A percentile compares a stretch with the other conserved stretches of the same genome.
Evolutionary conservation across 2,329 filamentous ascomycete genomes (phyloP).

Genomic region (Trichothecium roseum): DNA sequence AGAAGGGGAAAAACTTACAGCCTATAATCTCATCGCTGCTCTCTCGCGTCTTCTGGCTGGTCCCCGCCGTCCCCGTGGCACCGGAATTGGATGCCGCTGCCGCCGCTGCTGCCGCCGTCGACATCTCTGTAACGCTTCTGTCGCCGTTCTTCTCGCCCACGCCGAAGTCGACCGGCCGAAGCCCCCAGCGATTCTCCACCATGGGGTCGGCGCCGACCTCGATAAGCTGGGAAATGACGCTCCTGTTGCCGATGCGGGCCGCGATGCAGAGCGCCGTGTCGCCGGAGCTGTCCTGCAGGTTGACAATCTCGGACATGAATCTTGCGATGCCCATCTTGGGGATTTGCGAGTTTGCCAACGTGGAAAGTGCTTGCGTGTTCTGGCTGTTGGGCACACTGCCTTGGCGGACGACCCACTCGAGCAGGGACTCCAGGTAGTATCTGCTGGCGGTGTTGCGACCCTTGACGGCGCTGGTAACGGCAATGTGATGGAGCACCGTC

Average conservation of each 20-base stretch:
- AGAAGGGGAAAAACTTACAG: constrained; percentile 53
- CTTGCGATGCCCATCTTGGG: constrained; percentile 77
- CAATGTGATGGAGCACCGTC: constrained; percentile 92
- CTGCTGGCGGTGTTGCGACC: constrained; percentile 84
- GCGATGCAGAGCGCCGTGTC: constrained; percentile 94
- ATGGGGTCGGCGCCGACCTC: constrained; percentile 92
- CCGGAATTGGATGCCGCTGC: constrained; percentile 32
- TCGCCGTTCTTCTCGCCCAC: constrained; percentile 59
- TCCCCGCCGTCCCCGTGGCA: constrained; percentile 30
- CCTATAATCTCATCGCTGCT: constrained; percentile 71
- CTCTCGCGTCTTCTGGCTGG: constrained; percentile 51
- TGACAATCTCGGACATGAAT: constrained; percentile 96
- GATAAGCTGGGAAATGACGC: constrained; percentile 91
- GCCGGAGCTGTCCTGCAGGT: constrained; percentile 84
- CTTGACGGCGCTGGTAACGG: constrained; percentile 90
- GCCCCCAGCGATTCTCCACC: constrained; percentile 80
- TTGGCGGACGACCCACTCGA: constrained; percentile 90
- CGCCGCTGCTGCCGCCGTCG: constrained; percentile 23
- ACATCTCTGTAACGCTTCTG: constrained; percentile 23
- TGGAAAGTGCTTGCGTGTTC: constrained; percentile 12
- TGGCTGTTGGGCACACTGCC: constrained; percentile 53
- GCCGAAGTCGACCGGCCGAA: constrained; percentile 88
- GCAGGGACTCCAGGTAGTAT: constrained; percentile 88
- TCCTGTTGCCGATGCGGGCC: constrained; percentile 82
- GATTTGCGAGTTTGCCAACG: constrained; percentile 15